These are phyloP conservation scores for Termitomyces sp. DNA, from an alignment of 768 basidiomycete genomes.

Conservation along the genomic window DNA sequence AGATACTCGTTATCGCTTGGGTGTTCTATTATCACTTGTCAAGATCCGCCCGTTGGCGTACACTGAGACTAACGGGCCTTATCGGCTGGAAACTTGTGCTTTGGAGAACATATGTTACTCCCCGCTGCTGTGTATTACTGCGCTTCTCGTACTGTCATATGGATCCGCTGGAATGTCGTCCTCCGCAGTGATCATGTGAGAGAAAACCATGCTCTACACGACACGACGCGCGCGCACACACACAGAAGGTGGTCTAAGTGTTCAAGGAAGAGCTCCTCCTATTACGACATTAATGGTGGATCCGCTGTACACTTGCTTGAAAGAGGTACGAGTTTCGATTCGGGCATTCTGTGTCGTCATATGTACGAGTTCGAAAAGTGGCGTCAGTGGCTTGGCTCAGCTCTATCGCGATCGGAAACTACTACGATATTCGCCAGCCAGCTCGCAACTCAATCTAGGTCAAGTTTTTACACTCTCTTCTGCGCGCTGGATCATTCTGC, in stretches of 20 bases:
- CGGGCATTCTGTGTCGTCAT: neutral
- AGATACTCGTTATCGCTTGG: neutral
- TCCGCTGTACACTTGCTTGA: neutral
- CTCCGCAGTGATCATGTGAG: neutral
- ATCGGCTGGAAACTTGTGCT: neutral
- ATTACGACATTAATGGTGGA: neutral
- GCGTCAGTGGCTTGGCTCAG: neutral
- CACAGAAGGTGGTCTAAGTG: neutral
- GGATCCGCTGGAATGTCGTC: neutral
- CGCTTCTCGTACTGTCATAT: neutral
- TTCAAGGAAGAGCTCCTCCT: neutral
- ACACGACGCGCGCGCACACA: neutral
- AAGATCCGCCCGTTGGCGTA: conserved; percentile 2
- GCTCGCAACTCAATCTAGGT: neutral
- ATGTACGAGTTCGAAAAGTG: neutral
- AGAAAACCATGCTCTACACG: neutral
- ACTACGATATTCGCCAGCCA: neutral
- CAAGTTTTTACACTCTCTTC: neutral
- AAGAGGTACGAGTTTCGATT: neutral
- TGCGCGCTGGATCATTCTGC: neutral
- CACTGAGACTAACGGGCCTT: neutral
- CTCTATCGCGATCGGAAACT: neutral
- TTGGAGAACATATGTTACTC: neutral
- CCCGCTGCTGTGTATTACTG: neutral
- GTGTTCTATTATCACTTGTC: neutral